Conservation (phyloP, 1,139 yeast species). For the Candida albicans region DNA sequence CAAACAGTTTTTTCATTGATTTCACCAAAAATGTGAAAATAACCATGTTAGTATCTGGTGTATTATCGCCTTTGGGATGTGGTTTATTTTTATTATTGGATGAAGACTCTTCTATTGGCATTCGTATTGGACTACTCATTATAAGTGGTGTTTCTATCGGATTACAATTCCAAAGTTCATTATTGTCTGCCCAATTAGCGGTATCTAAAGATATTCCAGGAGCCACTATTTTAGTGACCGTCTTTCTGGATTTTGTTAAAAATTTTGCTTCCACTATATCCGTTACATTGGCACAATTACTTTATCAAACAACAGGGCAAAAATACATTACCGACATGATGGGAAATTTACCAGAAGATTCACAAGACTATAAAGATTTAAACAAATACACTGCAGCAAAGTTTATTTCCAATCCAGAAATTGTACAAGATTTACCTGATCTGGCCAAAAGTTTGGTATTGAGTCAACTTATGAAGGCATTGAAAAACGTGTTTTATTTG, state of each 20-base stretch:
- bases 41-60: slow-evolving; percentile 43
- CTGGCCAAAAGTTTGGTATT: slow-evolving; percentile 23
- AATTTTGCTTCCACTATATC: slow-evolving; percentile 52
- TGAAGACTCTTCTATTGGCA: slow-evolving; percentile 31
- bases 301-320: slow-evolving; percentile 35
- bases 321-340: slow-evolving; percentile 21
- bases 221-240: slow-evolving; percentile 49
- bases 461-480: slow-evolving; percentile 35
- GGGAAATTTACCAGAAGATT: slow-evolving; percentile 13
- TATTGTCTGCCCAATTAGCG: slow-evolving; percentile 53
- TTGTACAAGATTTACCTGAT: slow-evolving; percentile 27
- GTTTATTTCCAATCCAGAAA: slow-evolving; percentile 30
- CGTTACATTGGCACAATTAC: slow-evolving; percentile 46
- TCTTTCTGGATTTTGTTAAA: slow-evolving; percentile 48
- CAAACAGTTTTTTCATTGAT: slow-evolving; percentile 47
- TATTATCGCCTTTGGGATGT: slow-evolving; percentile 49
- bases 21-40: slow-evolving; percentile 51
- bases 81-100: slow-evolving; percentile 49
- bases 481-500: slow-evolving; percentile 43
- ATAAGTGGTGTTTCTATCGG: slow-evolving; percentile 59
- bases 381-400: slow-evolving; percentile 18
- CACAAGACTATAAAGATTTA: slow-evolving; percentile 20
- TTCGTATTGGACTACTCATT: slow-evolving; percentile 54
- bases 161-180: slow-evolving; percentile 49
- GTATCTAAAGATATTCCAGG: slow-evolving; percentile 54